Conservation (phyloP, 257 asterid genomes). For the Ocimum tenuiflorum region DNA sequence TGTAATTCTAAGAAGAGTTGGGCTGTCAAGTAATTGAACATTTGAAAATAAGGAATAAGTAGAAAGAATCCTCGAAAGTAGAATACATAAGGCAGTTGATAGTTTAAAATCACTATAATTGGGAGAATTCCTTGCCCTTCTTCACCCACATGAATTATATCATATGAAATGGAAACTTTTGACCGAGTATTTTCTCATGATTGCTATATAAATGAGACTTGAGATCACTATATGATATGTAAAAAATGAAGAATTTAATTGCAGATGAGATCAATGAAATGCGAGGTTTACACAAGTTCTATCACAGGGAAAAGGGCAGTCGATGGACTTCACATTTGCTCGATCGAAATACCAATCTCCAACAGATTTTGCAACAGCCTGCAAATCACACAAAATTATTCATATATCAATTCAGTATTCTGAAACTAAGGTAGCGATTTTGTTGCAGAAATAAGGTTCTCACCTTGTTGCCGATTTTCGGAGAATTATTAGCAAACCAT, state of each 20-base stretch:
- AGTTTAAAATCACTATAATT: constrained; percentile 12
- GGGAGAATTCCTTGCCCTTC: background rate
- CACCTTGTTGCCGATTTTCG: constrained; percentile 40
- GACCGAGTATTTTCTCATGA: constrained; percentile 13
- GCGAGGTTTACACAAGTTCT: constrained; percentile 43
- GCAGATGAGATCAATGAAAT: constrained; percentile 20
- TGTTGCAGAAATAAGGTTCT: background rate
- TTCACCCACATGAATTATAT: background rate
- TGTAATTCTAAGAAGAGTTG: too few species aligned
- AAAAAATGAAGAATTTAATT: background rate
- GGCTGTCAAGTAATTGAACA: too few species aligned
- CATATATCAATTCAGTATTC: background rate
- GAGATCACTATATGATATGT: constrained; percentile 16
- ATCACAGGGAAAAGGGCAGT: constrained; percentile 55
- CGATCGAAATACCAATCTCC: constrained; percentile 58
- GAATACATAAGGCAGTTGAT: constrained; percentile 4
- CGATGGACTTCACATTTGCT: constrained; percentile 34
- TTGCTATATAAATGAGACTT: constrained; percentile 16
- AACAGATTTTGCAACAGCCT: constrained; percentile 49
- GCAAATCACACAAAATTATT: background rate
- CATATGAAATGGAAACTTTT: background rate
- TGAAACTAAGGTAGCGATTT: too few species aligned
- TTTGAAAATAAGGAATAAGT: background rate
- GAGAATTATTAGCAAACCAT: constrained; percentile 37
- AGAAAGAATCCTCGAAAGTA: background rate